phyloP scores from a whole-genome alignment of 495 filamentous ascomycete genomes.

The Neurospora sp. region DNA sequence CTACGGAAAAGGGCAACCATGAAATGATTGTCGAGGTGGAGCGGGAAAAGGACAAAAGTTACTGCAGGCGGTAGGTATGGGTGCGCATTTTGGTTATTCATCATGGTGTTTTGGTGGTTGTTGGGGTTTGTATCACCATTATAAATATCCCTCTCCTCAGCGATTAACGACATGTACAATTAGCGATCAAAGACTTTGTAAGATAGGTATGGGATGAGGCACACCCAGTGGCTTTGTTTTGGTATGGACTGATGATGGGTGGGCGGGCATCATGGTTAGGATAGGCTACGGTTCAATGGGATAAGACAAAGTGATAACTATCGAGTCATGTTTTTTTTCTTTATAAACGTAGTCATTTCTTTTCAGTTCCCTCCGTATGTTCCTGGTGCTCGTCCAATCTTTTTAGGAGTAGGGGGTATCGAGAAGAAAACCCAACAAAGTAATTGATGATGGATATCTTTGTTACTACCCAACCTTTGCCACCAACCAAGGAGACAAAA shows the following conservation, averaged over 20 bases:
- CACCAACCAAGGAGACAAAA: background rate
- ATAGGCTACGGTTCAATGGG: background rate
- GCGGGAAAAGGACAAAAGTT: background rate
- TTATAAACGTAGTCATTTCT: background rate
- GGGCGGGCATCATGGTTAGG: background rate
- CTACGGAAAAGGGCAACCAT: background rate
- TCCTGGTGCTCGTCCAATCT: background rate
- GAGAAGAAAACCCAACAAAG: background rate
- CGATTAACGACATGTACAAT: background rate
- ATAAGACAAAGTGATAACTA: too few species aligned
- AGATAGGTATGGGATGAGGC: background rate
- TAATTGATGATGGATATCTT: background rate
- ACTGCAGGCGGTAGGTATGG: background rate
- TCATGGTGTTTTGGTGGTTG: background rate
- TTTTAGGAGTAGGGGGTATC: background rate
- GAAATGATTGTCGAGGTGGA: background rate
- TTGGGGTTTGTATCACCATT: background rate
- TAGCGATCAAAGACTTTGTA: background rate
- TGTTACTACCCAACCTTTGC: background rate
- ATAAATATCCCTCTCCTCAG: background rate
- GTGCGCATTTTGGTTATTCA: background rate
- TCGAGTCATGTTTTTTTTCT: too few species aligned
- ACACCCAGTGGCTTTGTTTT: background rate
- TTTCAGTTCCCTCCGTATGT: background rate
- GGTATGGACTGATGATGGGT: background rate